A percentile compares a stretch with the other conserved stretches of the same genome.
phyloP scores from a whole-genome alignment of 352 stramenopile species.

The Phytophthora citricola region DNA sequence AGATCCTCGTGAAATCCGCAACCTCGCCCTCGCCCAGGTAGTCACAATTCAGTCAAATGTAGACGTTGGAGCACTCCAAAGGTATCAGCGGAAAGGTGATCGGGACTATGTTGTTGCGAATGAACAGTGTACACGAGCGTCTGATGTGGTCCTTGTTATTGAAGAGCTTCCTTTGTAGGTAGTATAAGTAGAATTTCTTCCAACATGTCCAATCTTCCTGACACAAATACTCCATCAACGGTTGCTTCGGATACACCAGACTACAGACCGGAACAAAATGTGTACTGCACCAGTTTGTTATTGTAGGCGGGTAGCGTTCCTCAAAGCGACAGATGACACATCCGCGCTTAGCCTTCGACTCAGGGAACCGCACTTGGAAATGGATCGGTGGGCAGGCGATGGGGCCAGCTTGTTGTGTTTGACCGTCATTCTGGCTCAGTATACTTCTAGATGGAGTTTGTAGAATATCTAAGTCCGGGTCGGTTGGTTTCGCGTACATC shows the following conservation, averaged over 20 bases:
- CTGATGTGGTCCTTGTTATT: too few relatives aligned
- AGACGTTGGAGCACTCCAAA: too few relatives aligned
- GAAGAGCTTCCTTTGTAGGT: too few relatives aligned
- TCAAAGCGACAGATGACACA: conserved; percentile 6
- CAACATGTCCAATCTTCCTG: background rate
- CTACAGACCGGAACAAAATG: conserved; percentile 1
- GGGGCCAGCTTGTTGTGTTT: background rate
- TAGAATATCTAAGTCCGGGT: conserved; percentile 1
- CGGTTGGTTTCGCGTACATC: conserved; percentile 2
- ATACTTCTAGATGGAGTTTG: background rate
- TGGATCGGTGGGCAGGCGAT: background rate
- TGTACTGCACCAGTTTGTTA: conserved; percentile 1
- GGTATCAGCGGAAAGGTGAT: too few relatives aligned
- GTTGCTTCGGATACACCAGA: background rate
- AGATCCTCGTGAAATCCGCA: too few relatives aligned
- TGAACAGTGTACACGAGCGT: too few relatives aligned
- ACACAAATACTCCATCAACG: background rate
- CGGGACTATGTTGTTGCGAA: too few relatives aligned
- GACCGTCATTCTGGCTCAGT: background rate
- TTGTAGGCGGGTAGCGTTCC: background rate
- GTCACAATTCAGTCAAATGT: too few relatives aligned
- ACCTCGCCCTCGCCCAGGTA: too few relatives aligned
- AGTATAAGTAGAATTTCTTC: too few relatives aligned
- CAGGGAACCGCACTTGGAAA: background rate
- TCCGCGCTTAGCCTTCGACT: background rate